Evolutionary conservation across 441 rosid genomes (phyloP).

Genomic region (Gossypium lobatum): DNA sequence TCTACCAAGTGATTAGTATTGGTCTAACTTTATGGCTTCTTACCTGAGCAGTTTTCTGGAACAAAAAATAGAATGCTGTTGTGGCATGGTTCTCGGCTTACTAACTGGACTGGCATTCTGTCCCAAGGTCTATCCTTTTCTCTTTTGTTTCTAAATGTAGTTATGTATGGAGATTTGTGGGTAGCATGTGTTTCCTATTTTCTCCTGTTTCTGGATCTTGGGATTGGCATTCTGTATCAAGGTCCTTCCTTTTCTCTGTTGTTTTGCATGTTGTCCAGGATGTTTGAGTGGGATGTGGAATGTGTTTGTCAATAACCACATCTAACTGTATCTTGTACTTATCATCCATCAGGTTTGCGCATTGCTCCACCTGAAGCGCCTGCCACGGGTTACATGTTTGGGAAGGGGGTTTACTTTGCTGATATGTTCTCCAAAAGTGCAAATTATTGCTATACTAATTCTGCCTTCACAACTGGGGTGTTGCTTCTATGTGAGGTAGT

Average conservation of each 20-base stretch:
- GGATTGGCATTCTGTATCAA: constrained; percentile 85
- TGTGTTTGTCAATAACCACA: constrained; percentile 7
- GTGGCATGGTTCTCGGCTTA: constrained; percentile 94
- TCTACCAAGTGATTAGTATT: background rate
- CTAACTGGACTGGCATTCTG: constrained; percentile 91
- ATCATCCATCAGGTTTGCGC: constrained; percentile 56
- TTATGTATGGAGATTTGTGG: constrained; percentile 4
- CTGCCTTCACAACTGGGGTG: constrained; percentile 49
- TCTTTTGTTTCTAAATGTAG: background rate
- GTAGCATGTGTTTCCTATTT: background rate
- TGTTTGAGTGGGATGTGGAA: background rate
- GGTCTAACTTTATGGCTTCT: constrained; percentile 3
- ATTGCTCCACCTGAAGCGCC: constrained; percentile 98
- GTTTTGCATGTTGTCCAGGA: background rate
- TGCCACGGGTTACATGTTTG: constrained; percentile 84
- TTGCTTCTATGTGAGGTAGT: constrained; percentile 83
- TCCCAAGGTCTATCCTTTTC: constrained; percentile 65
- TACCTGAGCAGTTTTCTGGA: constrained; percentile 46
- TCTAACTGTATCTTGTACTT: constrained; percentile 21
- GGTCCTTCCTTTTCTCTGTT: constrained; percentile 32
- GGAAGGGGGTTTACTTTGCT: constrained; percentile 94
- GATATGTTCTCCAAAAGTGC: constrained; percentile 99
- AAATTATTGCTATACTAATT: constrained; percentile 63
- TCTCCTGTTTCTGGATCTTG: constrained; percentile 1
- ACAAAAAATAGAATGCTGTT: constrained; percentile 70